Percentiles rank a stretch among this genome's conserved stretches.
Conservation (phyloP, 139 green algal genomes). For the Volvox africanus region DNA sequence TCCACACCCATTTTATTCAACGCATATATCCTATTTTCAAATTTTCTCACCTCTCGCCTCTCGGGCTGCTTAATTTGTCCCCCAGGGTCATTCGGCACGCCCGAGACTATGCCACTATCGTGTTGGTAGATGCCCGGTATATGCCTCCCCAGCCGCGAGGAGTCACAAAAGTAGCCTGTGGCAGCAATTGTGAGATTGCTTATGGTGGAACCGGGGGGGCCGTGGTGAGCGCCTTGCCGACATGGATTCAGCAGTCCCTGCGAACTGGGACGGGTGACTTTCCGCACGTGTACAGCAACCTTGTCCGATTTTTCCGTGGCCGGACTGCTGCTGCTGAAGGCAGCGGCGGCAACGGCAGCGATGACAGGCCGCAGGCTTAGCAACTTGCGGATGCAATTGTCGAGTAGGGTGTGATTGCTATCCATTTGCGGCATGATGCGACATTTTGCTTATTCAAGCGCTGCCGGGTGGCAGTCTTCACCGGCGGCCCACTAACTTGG, state of each 20-base stretch:
- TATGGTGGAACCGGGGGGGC: neutral
- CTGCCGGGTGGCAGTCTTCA: too few species aligned
- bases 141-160: neutral
- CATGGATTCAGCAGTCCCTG: conserved; percentile 77
- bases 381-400: conserved; percentile 38
- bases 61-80: too few species aligned
- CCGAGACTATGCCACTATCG: conserved; percentile 91
- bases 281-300: conserved; percentile 33
- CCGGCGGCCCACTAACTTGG: too few species aligned
- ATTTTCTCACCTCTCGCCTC: too few species aligned
- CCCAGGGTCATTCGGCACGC: conserved; percentile 83
- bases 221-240: conserved; percentile 76
- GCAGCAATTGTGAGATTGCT: neutral
- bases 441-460: too few species aligned
- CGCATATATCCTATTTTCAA: too few species aligned
- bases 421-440: too few species aligned
- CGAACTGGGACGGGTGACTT: conserved; percentile 44
- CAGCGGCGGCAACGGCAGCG: neutral
- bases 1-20: too few species aligned
- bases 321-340: neutral
- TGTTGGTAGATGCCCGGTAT: conserved; percentile 92
- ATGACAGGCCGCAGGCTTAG: neutral
- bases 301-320: conserved; percentile 50
- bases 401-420: too few species aligned
- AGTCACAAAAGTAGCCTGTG: neutral